Conservation (phyloP, 1,284 basidiomycete species). For the Pseudozyma pruni region DNA sequence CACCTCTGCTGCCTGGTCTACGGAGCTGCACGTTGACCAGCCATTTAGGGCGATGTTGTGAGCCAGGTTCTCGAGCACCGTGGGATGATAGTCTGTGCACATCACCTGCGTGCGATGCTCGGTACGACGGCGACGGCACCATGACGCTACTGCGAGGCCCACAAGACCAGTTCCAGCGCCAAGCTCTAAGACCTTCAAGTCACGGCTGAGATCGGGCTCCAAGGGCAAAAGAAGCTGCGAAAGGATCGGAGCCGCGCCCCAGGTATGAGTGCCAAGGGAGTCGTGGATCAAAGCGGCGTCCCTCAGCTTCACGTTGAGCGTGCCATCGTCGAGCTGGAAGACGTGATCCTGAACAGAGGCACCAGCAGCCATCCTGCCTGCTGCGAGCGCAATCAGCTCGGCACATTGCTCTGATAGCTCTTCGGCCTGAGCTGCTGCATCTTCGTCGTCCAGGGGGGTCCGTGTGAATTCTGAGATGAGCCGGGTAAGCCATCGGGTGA, state of each 20-base stretch:
- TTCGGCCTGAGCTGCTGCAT: conserved; percentile 10
- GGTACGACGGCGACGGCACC: conserved; percentile 5
- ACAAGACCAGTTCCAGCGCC: conserved; percentile 64
- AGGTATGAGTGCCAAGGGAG: conserved; percentile 59
- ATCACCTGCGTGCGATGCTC: conserved; percentile 12
- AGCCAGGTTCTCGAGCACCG: conserved; percentile 54
- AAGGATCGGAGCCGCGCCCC: conserved; percentile 62
- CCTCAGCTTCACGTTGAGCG: conserved; percentile 36
- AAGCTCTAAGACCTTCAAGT: conserved; percentile 54
- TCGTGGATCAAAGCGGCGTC: conserved; percentile 56
- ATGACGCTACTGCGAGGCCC: conserved; percentile 49
- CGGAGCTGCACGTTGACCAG: conserved; percentile 8
- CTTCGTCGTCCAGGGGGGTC: conserved; percentile 10
- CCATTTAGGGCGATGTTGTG: conserved; percentile 47
- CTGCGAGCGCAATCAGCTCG: conserved; percentile 43
- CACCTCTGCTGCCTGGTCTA: background rate
- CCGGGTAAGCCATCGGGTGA: conserved; percentile 43
- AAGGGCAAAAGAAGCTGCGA: conserved; percentile 51
- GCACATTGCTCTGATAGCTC: conserved; percentile 28
- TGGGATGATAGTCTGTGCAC: conserved; percentile 60
- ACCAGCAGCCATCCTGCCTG: conserved; percentile 49
- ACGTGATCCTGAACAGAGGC: conserved; percentile 31
- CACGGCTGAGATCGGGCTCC: background rate
- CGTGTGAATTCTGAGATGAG: conserved; percentile 39
- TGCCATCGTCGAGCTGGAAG: conserved; percentile 10